phyloP scores from a whole-genome alignment of 768 basidiomycete species.

The Calvatia gigantea region DNA sequence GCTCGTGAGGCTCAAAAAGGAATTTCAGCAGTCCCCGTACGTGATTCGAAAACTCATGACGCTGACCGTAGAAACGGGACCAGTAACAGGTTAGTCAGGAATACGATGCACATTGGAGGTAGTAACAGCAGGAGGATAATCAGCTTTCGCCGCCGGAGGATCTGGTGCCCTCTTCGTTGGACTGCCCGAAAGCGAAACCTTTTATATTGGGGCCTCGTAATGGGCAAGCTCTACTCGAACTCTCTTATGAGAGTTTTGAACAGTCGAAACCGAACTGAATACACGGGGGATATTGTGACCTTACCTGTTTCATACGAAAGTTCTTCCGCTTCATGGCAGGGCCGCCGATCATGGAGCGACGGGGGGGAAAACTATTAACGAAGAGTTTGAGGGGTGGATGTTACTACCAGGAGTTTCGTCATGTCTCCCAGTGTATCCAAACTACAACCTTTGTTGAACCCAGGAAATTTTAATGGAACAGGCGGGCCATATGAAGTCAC shows the following conservation, averaged over 20 bases:
- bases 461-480: neutral
- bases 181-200: neutral
- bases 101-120: neutral
- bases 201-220: neutral
- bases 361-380: too few species aligned
- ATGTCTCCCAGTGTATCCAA: too few species aligned
- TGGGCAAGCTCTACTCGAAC: constrained; percentile 2
- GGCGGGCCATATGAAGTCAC: neutral
- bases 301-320: constrained; percentile 1
- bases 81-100: neutral
- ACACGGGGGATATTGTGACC: neutral
- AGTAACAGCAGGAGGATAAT: neutral
- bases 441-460: neutral
- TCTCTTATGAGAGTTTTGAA: neutral
- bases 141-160: neutral
- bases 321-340: neutral
- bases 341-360: neutral
- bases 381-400: too few species aligned
- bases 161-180: neutral
- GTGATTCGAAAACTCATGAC: neutral
- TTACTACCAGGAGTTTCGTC: too few species aligned
- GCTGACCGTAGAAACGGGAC: constrained; percentile 1
- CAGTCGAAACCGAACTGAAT: neutral
- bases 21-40: neutral
- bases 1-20: constrained; percentile 5